Evolutionary conservation across 331 rosid genomes (phyloP), one percentile per base, ranked within the genome.

Genomic region (Malus hybrid): DNA sequence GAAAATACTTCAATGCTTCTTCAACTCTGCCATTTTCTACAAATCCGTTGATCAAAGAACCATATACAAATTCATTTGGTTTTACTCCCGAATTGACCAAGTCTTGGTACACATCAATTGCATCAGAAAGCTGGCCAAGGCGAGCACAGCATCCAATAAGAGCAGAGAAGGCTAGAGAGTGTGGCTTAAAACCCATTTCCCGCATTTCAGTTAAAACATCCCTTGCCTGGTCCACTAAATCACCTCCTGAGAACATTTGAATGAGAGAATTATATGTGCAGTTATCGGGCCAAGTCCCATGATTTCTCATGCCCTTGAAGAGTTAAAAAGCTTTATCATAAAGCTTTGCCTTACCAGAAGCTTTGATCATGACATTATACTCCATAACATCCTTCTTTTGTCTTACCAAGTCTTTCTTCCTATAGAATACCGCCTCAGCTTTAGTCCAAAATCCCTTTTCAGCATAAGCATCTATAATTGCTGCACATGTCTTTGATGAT

Each of bases 291-390:
- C 94, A 91, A 74, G 85, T 78, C 69, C 98, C 96, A 60, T 87
- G 88, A 61, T 86, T 88, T 75, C 86, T 86, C 98, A 93, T 93
- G 61, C 82, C 87, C 78, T 80, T 87, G 83, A 93, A 90, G 75
- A 93, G 87, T 82, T 77, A 77, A 50, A 88, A 48, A 20, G 96
- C 94, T 80, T 88, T 86, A 54, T 91, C 91, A 61, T 87, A 87
- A 56, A 88, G 93, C 77, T 85, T 84, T 52, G 85, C 88, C 80
- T 72, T 91, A 39, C 97, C 98, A 74, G 86, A 93, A 46, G 95
- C 97, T 84, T 93, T 93, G 70, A 93, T 79, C 98, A 93, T 86
- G 79, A 91, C 90, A 36, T 93, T 93, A 77, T 83, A 90, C 77
- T 93, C 98, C 28, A 87, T n/a, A 72, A 88, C 83, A 79, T 84